Conservation (phyloP, 1,139 yeast genomes). For the Pichia sp. region DNA sequence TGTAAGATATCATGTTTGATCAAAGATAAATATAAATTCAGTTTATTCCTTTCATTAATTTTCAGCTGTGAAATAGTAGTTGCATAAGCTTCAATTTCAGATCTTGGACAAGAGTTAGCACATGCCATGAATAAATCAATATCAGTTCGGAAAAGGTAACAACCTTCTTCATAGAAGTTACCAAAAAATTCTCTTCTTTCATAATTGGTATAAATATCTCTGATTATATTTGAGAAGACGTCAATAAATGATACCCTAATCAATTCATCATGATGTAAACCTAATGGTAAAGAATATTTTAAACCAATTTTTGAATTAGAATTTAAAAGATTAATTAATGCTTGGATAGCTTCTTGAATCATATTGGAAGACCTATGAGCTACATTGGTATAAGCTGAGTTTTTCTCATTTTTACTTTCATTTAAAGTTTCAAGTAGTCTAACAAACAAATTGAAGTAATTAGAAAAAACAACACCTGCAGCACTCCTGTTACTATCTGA, state of each 20-base stretch:
- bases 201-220: slow-evolving; percentile 7
- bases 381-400: slow-evolving; percentile 16
- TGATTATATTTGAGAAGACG: slow-evolving; percentile 63
- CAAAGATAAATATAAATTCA: slow-evolving; percentile 49
- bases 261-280: slow-evolving; percentile 60
- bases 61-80: slow-evolving; percentile 60
- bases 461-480: slow-evolving; percentile 60
- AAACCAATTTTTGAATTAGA: slow-evolving; percentile 75
- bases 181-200: slow-evolving; percentile 21
- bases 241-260: slow-evolving; percentile 68
- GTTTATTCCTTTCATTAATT: slow-evolving; percentile 45
- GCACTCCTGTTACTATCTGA: slow-evolving; percentile 29
- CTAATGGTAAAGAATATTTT: slow-evolving; percentile 69
- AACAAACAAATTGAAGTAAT: slow-evolving; percentile 63
- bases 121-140: slow-evolving; percentile 24
- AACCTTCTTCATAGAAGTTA: slow-evolving; percentile 7
- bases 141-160: slow-evolving; percentile 17
- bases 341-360: slow-evolving; percentile 58
- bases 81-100: slow-evolving; percentile 69
- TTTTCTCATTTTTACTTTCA: slow-evolving; percentile 20
- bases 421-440: slow-evolving; percentile 62
- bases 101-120: slow-evolving; percentile 46
- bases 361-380: slow-evolving; percentile 49
- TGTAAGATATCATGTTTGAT: slow-evolving; percentile 55
- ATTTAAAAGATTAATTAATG: slow-evolving; percentile 61